Base-by-base conservation (phyloP, 2,329 filamentous ascomycete species). In the Neonectria ditissima region DNA sequence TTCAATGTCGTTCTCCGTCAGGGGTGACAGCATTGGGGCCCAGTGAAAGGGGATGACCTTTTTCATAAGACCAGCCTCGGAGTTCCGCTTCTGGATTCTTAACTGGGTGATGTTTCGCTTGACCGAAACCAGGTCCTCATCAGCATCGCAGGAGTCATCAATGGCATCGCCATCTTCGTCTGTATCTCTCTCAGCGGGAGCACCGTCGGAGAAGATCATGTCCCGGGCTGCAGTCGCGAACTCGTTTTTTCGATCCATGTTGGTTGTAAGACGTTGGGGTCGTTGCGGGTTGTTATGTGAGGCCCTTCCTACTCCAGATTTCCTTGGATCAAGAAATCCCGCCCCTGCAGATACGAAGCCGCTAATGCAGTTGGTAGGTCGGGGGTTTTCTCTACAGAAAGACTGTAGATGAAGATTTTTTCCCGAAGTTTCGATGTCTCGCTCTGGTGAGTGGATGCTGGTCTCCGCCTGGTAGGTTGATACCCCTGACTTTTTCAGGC, bases 1-100 rank as follows among this genome's bases (percentile, higher is more conserved):
- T 32, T 90, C 87, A 52, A 91, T 76, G 71, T 93, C 89, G 26
- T 85, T 86, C 51, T 86, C 78, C 43, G 87, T 92, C 54, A 97
- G 84, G 28, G 91, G 87, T 55, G 92, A 88, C n/a, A 92, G 74
- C 74, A 77, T 77, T 7, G 26, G 93, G 89, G 73, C 92, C 87
- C 72, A 87, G 54, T 87, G 83, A 71, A 90, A 89, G 10, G 81
- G 83, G 51, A 85, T 74, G 39, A 83, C 70, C 64, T 84, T 80
- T 62, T 84, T 78, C 34, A 82, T 75, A 68, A 75, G 68, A 11
- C 71, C 66, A 28, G 65, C 67, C 48, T 72, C 70, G 67, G 76
- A 68, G 72, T 75, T 71, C 70, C 76, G 57, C 65, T 77, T 71
- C 66, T 76, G 65, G 47, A 80, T 79, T 55, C 81, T 78, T 66